Conservation (phyloP, 2,329 filamentous ascomycete genomes). For the Sporothrix globosa region DNA sequence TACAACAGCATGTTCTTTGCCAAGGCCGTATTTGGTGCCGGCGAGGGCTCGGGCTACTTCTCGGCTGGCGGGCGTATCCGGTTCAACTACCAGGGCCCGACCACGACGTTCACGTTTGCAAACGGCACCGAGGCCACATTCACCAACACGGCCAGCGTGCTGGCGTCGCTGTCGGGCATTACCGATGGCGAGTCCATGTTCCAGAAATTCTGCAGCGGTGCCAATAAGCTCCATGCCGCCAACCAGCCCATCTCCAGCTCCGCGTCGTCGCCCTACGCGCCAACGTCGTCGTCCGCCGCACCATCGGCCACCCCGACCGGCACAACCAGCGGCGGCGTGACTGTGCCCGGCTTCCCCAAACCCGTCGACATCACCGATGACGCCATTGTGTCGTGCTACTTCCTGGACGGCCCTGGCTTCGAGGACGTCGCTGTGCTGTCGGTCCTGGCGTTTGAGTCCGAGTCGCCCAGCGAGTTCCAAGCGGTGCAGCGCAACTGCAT, state of each 20-base stretch:
- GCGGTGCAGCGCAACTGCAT: conserved; percentile 44
- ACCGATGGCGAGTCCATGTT: conserved; percentile 44
- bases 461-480: conserved; percentile 43
- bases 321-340: conserved; percentile 1
- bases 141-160: conserved; percentile 43
- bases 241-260: neutral
- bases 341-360: conserved; percentile 38
- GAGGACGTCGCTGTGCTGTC: conserved; percentile 44
- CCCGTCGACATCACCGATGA: conserved; percentile 42
- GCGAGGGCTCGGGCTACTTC: conserved; percentile 41
- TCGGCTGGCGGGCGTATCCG: conserved; percentile 41
- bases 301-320: conserved; percentile 14
- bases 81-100: conserved; percentile 42
- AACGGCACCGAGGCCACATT: conserved; percentile 44
- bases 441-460: conserved; percentile 39
- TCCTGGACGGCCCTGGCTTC: conserved; percentile 40
- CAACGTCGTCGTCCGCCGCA: conserved; percentile 15
- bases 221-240: neutral
- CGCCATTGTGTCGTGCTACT: conserved; percentile 44
- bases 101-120: conserved; percentile 45
- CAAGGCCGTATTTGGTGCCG: conserved; percentile 36
- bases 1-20: conserved; percentile 49
- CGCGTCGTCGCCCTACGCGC: neutral
- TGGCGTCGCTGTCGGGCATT: conserved; percentile 41
- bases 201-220: conserved; percentile 42